Evolutionary conservation across 2,329 filamentous ascomycete species (phyloP), one percentile per base, ranked within the genome.

Genomic region (Colletotrichum noveboracense): DNA sequence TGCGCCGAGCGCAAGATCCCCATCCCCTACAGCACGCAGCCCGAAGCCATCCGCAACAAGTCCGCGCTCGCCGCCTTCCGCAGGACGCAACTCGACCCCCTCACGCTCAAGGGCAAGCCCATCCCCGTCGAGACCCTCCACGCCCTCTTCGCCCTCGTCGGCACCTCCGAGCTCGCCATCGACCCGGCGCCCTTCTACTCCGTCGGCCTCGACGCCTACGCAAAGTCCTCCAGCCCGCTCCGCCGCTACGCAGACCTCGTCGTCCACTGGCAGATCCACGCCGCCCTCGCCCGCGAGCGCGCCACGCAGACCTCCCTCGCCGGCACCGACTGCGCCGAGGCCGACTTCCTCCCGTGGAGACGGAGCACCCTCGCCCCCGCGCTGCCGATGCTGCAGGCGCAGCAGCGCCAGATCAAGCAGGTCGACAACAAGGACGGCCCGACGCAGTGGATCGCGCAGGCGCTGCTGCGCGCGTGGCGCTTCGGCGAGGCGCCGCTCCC

Each of bases 211-310:
- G 87, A 91, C 70, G 89, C 90, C 84, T 93, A 94, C 81, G 85
- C 90, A 74, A 93, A 92, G 78, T 89, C 89, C 52, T 94, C 93
- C 9, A 93, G 90, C 66, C 93, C 93, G 21, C 86, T 94, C n/a
- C 91, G 93, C 38, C 89, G 93, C 58, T 94, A 89, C 82, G 83
- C 86, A 7, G 93, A 94, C 81, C 84, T 94, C 62, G 81, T 94
- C 36, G 88, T 90, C 3, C 92, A 94, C 83, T 94, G 91, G 91
- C 92, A 94, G 81, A 90, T 94, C 76, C 89, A 93, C 79, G 89
- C 89, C 4, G 88, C 90, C 12, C 83, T 94, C 36, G 84, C 85
- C 16, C 82, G 87, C 74, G 88, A 89, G 78, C 85, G 87, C 10
- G 79, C 84, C 48, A 76, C 76, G 73, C 79, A 56, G 78, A 4